Percentiles rank a stretch among this genome's conserved stretches.
Conservation (phyloP, 352 stramenopile species). For the Phytophthora melonis region DNA sequence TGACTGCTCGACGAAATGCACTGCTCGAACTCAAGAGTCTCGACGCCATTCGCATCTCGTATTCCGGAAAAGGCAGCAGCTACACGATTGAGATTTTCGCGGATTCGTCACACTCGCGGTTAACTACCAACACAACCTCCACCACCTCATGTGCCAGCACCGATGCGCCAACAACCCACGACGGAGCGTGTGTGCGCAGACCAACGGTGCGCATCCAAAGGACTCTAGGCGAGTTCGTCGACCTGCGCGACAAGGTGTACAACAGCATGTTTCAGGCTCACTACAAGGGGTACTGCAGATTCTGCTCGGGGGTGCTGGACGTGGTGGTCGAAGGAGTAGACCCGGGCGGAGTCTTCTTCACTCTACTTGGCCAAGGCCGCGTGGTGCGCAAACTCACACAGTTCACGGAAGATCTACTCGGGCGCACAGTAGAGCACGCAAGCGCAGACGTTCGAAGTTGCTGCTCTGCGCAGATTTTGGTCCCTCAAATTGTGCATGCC, state of each 20-base stretch:
- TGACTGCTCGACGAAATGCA: slow-evolving; percentile 8
- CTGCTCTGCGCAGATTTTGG: slow-evolving; percentile 23
- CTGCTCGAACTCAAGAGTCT: slow-evolving; percentile 12
- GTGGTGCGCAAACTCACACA: slow-evolving; percentile 12
- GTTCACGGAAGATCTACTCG: slow-evolving; percentile 16
- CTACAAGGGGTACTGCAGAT: slow-evolving; percentile 14
- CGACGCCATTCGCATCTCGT: slow-evolving; percentile 13
- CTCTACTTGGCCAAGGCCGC: background rate
- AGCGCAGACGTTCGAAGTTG: background rate
- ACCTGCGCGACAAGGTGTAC: slow-evolving; percentile 30
- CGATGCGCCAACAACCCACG: background rate
- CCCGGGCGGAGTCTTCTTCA: slow-evolving; percentile 17
- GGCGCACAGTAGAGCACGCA: background rate
- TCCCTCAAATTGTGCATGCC: slow-evolving; percentile 15
- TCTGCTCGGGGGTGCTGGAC: slow-evolving; percentile 16
- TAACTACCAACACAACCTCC: slow-evolving; percentile 9
- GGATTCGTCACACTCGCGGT: background rate
- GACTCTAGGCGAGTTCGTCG: slow-evolving; percentile 18
- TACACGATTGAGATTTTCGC: slow-evolving; percentile 20
- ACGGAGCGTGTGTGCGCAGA: background rate
- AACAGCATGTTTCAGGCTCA: slow-evolving; percentile 22
- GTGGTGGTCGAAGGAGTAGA: slow-evolving; percentile 12
- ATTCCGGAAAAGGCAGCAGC: background rate
- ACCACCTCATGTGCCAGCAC: slow-evolving; percentile 11
- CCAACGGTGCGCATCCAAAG: slow-evolving; percentile 5